These are phyloP conservation scores for Candida chauliodis DNA, from an alignment of 805 yeast species.

Conservation along the genomic window DNA sequence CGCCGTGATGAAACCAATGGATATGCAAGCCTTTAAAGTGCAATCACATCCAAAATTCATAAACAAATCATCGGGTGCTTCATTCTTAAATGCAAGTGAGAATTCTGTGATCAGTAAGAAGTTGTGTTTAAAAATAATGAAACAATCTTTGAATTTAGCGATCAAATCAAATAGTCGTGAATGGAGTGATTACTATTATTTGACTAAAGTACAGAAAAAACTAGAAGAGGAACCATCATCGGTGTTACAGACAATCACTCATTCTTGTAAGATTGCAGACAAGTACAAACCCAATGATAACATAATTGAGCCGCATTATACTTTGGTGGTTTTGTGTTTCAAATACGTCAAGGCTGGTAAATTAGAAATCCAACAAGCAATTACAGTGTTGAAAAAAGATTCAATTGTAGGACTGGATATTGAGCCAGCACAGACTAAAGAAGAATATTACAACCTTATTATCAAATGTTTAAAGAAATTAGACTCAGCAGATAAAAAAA, in stretches of 20 bases:
- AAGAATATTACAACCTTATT: slow-evolving; percentile 35
- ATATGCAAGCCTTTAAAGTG: slow-evolving; percentile 52
- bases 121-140: slow-evolving; percentile 36
- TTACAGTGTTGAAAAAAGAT: slow-evolving; percentile 38
- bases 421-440: slow-evolving; percentile 4
- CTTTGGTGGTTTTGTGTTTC: slow-evolving; percentile 51
- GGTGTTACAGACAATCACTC: slow-evolving; percentile 40
- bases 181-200: slow-evolving; percentile 61
- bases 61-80: slow-evolving; percentile 17
- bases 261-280: slow-evolving; percentile 44
- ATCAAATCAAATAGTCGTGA: slow-evolving; percentile 39
- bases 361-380: slow-evolving; percentile 36
- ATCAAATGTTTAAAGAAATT: slow-evolving; percentile 47
- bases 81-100: slow-evolving; percentile 21
- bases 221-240: slow-evolving; percentile 26
- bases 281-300: slow-evolving; percentile 45
- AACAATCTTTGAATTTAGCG: slow-evolving; percentile 46
- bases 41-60: slow-evolving; percentile 33
- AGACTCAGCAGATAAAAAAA: slow-evolving; percentile 64
- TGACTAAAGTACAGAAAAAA: slow-evolving; percentile 58
- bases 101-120: slow-evolving; percentile 18
- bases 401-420: slow-evolving; percentile 15
- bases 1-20: slow-evolving; percentile 63
- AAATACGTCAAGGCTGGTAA: slow-evolving; percentile 46
- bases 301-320: slow-evolving; percentile 76